A percentile compares a stretch with the other conserved stretches of the same genome.
Evolutionary conservation across 306 rosid genomes (phyloP).

Genomic region (Canavalia gladiata): DNA sequence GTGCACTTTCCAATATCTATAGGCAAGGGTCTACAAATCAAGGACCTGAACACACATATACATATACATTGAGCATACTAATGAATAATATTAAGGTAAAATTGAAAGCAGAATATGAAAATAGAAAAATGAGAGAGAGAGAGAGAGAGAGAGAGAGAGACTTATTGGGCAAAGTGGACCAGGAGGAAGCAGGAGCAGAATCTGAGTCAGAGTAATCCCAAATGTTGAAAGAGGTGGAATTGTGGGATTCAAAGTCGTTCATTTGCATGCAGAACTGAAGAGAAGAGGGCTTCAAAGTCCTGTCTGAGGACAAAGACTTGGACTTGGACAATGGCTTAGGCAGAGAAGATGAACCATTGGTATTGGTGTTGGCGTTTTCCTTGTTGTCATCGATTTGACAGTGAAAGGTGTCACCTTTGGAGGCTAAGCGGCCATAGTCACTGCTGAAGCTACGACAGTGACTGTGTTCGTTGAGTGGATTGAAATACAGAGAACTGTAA

Average conservation of each 20-base stretch:
- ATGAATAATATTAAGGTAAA: neutral
- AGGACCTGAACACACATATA: slow-evolving; percentile 58
- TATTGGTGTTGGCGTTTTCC: slow-evolving; percentile 56
- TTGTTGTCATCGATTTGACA: slow-evolving; percentile 53
- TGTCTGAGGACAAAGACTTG: slow-evolving; percentile 68
- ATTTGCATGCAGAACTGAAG: slow-evolving; percentile 85
- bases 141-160: neutral
- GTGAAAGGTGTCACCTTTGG: slow-evolving; percentile 14
- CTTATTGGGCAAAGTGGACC: slow-evolving; percentile 93
- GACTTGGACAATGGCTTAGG: slow-evolving; percentile 53
- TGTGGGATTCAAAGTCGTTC: slow-evolving; percentile 61
- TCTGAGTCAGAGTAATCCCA: slow-evolving; percentile 96
- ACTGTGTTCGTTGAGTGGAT: slow-evolving; percentile 58
- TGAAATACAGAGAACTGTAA: slow-evolving; percentile 54
- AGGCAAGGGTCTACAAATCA: slow-evolving; percentile 87
- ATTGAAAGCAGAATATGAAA: neutral
- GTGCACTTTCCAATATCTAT: slow-evolving; percentile 87
- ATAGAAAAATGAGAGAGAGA: too few relatives aligned
- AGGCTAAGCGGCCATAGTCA: slow-evolving; percentile 48
- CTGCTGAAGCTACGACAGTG: slow-evolving; percentile 80
- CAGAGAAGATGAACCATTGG: slow-evolving; percentile 50
- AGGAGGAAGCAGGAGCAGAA: slow-evolving; percentile 95
- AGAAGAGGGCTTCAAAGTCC: slow-evolving; percentile 70
- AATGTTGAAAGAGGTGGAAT: slow-evolving; percentile 67
- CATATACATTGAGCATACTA: neutral